phyloP scores from a whole-genome alignment of 805 yeast genomes.

The Candida odintsovae region DNA sequence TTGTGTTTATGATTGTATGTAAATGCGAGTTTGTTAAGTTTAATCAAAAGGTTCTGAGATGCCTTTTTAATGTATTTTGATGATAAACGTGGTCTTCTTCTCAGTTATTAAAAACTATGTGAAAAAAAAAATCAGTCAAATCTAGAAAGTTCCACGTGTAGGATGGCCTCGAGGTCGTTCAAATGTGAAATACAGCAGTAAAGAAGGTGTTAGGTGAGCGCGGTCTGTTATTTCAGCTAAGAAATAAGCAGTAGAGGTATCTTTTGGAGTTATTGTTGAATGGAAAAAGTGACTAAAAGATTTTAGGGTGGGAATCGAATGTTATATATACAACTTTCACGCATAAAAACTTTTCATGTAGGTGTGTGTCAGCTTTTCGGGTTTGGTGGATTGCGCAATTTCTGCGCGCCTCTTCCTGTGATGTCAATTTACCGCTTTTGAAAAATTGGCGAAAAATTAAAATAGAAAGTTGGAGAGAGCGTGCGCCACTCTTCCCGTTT shows the following conservation, averaged over 20 bases:
- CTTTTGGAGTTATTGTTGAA: neutral
- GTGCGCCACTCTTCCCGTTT: neutral
- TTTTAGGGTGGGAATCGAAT: neutral
- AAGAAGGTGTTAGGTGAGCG: neutral
- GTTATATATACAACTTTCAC: neutral
- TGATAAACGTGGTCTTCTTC: neutral
- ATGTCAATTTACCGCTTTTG: neutral
- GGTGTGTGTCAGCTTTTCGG: neutral
- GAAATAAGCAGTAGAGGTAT: neutral
- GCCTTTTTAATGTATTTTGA: neutral
- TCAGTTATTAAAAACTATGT: neutral
- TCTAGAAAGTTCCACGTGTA: neutral
- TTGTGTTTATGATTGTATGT: conserved; percentile 2
- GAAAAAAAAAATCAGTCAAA: neutral
- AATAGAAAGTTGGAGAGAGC: neutral
- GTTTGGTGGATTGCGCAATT: neutral
- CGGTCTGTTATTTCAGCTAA: neutral
- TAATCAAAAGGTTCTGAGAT: neutral
- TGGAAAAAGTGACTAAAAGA: neutral
- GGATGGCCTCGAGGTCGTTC: neutral
- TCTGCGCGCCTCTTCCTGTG: neutral
- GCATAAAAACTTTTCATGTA: neutral
- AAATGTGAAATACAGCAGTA: neutral
- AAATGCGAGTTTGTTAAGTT: neutral
- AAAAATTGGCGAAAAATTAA: neutral